Percentiles rank a stretch among this genome's conserved stretches.
These are phyloP conservation scores for Plasmodium berghei DNA, from an alignment of 169 alveolate genomes.

Conservation along the genomic window DNA sequence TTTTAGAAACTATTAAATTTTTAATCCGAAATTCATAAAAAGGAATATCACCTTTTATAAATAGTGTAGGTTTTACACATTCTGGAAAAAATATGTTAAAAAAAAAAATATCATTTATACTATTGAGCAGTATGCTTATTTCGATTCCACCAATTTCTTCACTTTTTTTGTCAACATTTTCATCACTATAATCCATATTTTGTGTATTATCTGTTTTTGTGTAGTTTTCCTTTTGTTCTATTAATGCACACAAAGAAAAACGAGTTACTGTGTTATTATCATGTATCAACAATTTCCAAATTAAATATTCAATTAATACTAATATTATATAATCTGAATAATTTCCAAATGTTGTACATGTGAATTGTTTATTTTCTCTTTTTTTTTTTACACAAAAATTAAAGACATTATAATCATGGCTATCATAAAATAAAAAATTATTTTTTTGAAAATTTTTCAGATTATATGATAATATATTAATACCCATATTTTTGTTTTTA, in stretches of 20 bases:
- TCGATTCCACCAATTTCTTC: neutral
- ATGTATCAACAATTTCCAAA: slow-evolving; percentile 34
- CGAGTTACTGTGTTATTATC: slow-evolving; percentile 45
- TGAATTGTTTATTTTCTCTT: neutral
- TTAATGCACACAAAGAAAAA: slow-evolving; percentile 26
- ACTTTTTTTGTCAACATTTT: neutral
- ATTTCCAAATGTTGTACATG: neutral
- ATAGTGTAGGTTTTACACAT: slow-evolving; percentile 60
- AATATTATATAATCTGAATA: slow-evolving; percentile 22
- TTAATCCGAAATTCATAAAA: slow-evolving; percentile 17
- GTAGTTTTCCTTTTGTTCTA: neutral
- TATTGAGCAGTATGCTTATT: slow-evolving; percentile 29
- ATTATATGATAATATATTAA: too few relatives aligned
- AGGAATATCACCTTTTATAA: slow-evolving; percentile 55
- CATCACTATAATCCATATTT: neutral
- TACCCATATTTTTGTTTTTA: neutral
- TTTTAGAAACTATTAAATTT: slow-evolving; percentile 48
- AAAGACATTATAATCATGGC: slow-evolving; percentile 20
- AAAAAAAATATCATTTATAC: slow-evolving; percentile 63
- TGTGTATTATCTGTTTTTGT: neutral
- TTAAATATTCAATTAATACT: slow-evolving; percentile 12
- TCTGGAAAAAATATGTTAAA: slow-evolving; percentile 64
- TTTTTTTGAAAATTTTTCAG: too few relatives aligned
- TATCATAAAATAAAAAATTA: slow-evolving; percentile 1
- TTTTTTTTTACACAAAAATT: neutral